A percentile compares a stretch with the other conserved stretches of the same genome.
Evolutionary conservation across 225 moss, liverwort and hornwort species (phyloP).

Genomic region (Bryum argenteum): DNA sequence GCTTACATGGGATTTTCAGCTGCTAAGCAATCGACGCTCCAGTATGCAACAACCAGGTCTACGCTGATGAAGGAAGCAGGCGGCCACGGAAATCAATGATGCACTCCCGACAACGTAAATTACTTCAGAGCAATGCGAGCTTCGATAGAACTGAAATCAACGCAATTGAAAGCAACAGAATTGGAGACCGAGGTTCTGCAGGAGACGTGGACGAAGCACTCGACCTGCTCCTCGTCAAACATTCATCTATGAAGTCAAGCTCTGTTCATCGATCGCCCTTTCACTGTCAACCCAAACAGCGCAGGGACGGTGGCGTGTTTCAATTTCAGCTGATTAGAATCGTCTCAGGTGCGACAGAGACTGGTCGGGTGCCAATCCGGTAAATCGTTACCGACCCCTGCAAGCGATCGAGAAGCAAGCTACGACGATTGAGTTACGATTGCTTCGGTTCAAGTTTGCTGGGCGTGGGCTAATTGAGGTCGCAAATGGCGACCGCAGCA

Average conservation of each 20-base stretch:
- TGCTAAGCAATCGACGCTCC: conserved; percentile 21
- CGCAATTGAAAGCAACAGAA: neutral
- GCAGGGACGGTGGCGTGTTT: no score
- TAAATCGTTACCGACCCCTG: neutral
- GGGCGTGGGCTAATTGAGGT: conserved; percentile 99
- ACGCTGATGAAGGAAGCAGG: neutral
- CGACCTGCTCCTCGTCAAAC: conserved; percentile 3
- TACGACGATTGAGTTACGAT: neutral
- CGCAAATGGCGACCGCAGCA: conserved; percentile 81
- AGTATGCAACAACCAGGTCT: neutral
- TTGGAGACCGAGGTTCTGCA: neutral
- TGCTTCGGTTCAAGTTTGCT: conserved; percentile 71
- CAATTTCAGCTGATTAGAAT: neutral
- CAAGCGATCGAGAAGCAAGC: conserved; percentile 4
- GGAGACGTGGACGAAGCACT: neutral
- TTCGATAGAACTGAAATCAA: neutral
- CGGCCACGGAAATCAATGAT: neutral
- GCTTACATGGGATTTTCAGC: neutral
- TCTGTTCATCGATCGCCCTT: conserved; percentile 22
- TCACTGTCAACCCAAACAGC: no score
- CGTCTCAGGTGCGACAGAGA: neutral
- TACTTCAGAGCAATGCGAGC: neutral
- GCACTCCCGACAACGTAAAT: neutral
- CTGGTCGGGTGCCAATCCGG: neutral
- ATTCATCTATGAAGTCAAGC: conserved; percentile 6